Evolutionary conservation across 495 filamentous ascomycete species (phyloP), one percentile per base, ranked within the genome.

Genomic region (Evansstolkia leycettana): DNA sequence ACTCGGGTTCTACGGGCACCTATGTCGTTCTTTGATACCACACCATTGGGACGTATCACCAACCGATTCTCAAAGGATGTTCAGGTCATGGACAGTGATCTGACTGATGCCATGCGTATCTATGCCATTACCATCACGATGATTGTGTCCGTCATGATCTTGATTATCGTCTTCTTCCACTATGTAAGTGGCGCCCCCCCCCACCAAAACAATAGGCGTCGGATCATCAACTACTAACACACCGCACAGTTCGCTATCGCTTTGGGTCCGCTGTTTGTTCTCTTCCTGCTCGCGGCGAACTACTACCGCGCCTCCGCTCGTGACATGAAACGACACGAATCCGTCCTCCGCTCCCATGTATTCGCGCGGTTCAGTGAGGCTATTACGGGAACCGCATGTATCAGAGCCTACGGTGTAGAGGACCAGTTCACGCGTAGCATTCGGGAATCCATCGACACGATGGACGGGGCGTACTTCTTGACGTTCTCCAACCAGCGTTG

Each of bases 11-110:
- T 98, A 27, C 73, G 87, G 31, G 89, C 90, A 0, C 90, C 90
- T 0, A 93, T 96, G 87, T 79, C 80, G 3, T 96, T 96, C 66
- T 95, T 96, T 63, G 90, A 95, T 45, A 95, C 89, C 0, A 98
- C 90, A 0, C 90, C 90, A 1, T 64, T 95, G 0, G 90, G 90
- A n/a, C 78, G 90, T 16, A 94, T 98, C 51, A 90, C 86, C 7
- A 98, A 96, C 51, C 82, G 90, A 14, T 98, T 98, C 60, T 89
- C 87, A 2, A 85, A 88, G 47, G 90, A 98, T 55, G 79, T 95
- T 30, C 82, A 93, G 47, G 80, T 82, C 20, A 92, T 98, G 86
- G 90, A 98, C 55, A 95, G 94, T 53, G 86, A 74, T 28, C 65
- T 95, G 7, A 79, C 80, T 0, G 90, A 95, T 50, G 78, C 84